Evolutionary conservation across 306 rosid species (phyloP).

Genomic region (Casuarina glauca): DNA sequence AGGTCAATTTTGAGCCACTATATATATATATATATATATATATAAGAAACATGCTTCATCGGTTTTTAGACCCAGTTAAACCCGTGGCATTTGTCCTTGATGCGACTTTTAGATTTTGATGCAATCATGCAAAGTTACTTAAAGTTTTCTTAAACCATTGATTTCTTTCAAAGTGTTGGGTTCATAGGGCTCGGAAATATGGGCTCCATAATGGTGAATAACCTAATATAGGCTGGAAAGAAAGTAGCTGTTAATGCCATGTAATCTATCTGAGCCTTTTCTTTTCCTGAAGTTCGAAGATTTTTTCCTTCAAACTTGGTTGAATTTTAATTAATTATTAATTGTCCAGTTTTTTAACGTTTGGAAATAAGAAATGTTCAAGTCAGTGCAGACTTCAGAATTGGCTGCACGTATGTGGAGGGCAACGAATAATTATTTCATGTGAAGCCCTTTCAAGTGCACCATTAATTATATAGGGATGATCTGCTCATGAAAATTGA

Average conservation of each 20-base stretch:
- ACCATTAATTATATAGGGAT: slow-evolving; percentile 8
- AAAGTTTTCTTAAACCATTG: slow-evolving; percentile 18
- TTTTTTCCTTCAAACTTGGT: slow-evolving; percentile 10
- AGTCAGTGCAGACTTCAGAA: slow-evolving; percentile 11
- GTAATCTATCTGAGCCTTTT: slow-evolving; percentile 50
- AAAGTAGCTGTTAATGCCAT: slow-evolving; percentile 73
- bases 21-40: no score
- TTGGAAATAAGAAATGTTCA: not conserved
- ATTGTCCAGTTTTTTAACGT: not conserved
- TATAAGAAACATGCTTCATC: no score
- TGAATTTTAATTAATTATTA: not conserved
- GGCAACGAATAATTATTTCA: slow-evolving; percentile 16
- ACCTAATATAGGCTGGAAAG: slow-evolving; percentile 81
- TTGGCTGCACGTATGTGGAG: slow-evolving; percentile 21
- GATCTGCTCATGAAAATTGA: slow-evolving; percentile 4
- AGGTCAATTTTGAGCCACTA: not conserved
- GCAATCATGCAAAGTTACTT: slow-evolving; percentile 15
- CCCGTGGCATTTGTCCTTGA: not conserved
- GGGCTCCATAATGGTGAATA: slow-evolving; percentile 95
- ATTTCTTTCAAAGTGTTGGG: slow-evolving; percentile 75
- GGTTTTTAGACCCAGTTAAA: slow-evolving; percentile 12
- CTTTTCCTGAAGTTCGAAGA: slow-evolving; percentile 18
- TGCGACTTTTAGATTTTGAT: slow-evolving; percentile 18
- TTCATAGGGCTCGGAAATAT: slow-evolving; percentile 96
- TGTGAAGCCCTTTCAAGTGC: slow-evolving; percentile 9